These are phyloP conservation scores for Phellopilus nigrolimitatus DNA, from an alignment of 1,284 basidiomycete genomes.

Conservation along the genomic window DNA sequence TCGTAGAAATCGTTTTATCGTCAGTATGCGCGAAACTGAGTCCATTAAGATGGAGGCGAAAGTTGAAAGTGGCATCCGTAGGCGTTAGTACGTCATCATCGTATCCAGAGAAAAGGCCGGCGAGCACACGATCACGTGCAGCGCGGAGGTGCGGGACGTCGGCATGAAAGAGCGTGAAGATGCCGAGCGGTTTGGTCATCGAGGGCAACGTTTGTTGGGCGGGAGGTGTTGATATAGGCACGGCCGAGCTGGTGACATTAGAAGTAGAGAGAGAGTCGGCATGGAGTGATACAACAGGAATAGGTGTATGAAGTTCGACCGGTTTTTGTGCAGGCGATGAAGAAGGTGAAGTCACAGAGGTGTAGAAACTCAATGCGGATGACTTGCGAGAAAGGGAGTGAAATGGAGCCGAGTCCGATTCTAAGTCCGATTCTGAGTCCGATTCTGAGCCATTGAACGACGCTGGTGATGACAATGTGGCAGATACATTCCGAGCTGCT, in stretches of 20 bases:
- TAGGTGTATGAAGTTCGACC: neutral
- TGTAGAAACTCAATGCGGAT: conserved; percentile 7
- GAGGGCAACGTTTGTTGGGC: neutral
- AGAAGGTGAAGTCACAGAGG: conserved; percentile 6
- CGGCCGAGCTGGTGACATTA: neutral
- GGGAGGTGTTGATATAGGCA: neutral
- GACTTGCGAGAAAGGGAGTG: conserved; percentile 10
- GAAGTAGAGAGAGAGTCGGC: neutral
- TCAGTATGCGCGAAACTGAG: neutral
- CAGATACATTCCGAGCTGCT: neutral
- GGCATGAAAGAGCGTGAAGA: conserved; percentile 18
- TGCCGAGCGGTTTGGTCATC: conserved; percentile 13
- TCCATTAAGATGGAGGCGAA: conserved; percentile 3
- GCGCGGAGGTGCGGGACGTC: conserved; percentile 5
- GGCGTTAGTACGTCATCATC: conserved; percentile 2
- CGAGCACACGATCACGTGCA: conserved; percentile 12
- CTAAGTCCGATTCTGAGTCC: too few species aligned
- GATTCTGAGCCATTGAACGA: neutral
- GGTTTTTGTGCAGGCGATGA: conserved; percentile 5
- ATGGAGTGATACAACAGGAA: conserved; percentile 4
- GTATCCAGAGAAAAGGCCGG: conserved; percentile 3
- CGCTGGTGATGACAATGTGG: conserved; percentile 1
- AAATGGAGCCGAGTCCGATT: neutral
- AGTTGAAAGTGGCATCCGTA: neutral
- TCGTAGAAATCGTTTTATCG: neutral